A percentile compares a stretch with the other conserved stretches of the same genome.
These are phyloP conservation scores for Solanum verrucosum DNA, from an alignment of 257 asterid species.

Conservation along the genomic window DNA sequence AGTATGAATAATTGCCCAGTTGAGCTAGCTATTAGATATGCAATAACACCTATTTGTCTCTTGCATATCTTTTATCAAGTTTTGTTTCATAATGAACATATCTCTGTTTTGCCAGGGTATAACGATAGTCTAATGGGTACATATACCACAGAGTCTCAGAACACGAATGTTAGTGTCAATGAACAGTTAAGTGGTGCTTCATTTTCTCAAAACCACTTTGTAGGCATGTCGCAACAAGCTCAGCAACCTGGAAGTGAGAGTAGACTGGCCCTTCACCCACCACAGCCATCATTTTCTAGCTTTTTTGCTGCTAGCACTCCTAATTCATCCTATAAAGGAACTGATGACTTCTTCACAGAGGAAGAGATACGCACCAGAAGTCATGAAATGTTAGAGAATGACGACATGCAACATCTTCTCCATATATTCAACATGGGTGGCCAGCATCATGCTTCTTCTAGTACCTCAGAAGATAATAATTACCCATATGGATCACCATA, in stretches of 20 bases:
- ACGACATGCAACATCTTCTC: constrained; percentile 91
- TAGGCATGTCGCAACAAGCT: constrained; percentile 38
- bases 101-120: constrained; percentile 43
- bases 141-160: constrained; percentile 36
- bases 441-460: constrained; percentile 27
- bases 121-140: constrained; percentile 28
- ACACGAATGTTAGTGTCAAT: constrained; percentile 39
- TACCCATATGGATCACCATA: constrained; percentile 31
- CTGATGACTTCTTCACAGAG: constrained; percentile 47
- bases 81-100: background rate
- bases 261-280: constrained; percentile 48
- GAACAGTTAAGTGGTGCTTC: constrained; percentile 35
- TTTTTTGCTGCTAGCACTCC: constrained; percentile 40
- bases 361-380: constrained; percentile 84
- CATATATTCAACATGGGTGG: constrained; percentile 59
- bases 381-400: constrained; percentile 86
- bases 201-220: constrained; percentile 34
- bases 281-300: constrained; percentile 38
- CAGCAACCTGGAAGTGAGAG: constrained; percentile 42
- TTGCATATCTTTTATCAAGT: background rate
- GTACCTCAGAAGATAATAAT: constrained; percentile 30
- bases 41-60: background rate
- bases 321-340: constrained; percentile 34
- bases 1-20: background rate
- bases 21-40: background rate